Evolutionary conservation across 768 basidiomycete species (phyloP), one percentile per base, ranked within the genome.

Genomic region (Lentinula guzmanii): DNA sequence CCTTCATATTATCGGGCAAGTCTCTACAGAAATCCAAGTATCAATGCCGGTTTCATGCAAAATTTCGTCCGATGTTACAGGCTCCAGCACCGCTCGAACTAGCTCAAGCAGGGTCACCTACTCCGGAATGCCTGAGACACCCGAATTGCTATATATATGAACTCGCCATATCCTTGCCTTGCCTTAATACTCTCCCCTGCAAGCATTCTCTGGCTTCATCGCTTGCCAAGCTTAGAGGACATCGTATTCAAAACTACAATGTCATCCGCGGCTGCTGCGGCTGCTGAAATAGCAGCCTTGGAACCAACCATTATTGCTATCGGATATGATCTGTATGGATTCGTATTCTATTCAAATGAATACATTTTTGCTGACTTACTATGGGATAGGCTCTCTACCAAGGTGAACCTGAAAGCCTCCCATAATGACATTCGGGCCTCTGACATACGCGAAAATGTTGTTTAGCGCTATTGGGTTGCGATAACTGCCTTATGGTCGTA

Each of bases 401-500:
- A 52, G 24, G 51, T 52, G 5, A 52, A 3, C 0, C 3, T 15
- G 9, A 50, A 24, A 50, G 8, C 11, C 9, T 4, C 24, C 28
- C 10, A 10, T 50, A 10, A 11, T 1, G 28, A 28, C 28, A 50
- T 50, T 8, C 9, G 21, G 10, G 5, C 35, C 60, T 54, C 34
- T 28, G 3, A 28, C 28, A 28, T 28, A 50, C 16, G 28, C 53
- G 15, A 15, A 2, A 3, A 33, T 50, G 21, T 18, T 6, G 6
- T 48, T 46, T 46, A 34, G 48, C 37, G 50, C 2, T 66, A 66
- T 43, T 66, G 61, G 61, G 60, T 64, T 3, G 58, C 66, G 9
- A 51, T 60, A 15, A 65, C 64, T 2, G 52, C 65, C 2, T 16
- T 67, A 11, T 67, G 66, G 66, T 2, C 61, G 9, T 65, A 64